Base-by-base conservation (phyloP, 2,329 filamentous ascomycete species). In the Aspergillus nomiae region DNA sequence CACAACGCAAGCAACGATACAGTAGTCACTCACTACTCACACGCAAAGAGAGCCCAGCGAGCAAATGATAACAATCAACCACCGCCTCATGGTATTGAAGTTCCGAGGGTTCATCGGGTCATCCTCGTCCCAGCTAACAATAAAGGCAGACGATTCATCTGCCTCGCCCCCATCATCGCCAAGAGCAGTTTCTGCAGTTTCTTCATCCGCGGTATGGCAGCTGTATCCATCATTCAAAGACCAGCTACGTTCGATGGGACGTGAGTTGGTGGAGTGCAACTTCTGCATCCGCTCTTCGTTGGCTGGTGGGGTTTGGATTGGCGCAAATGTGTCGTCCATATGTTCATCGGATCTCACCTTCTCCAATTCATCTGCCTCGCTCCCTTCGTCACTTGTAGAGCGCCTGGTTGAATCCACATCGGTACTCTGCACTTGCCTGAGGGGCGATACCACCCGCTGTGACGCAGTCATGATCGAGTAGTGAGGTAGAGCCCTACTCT, bases 11-110 rank as follows among this genome's bases (percentile, higher is more conserved):
- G 48, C 32, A 55, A 59, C 21, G 30, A 24, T 30, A 34, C 32
- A 16, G 26, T 48, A 48, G 53, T 28, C 59, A 21, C 11, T 54
- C 30, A 24, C 38, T n/a, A 88, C 91, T 84, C 85, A 94, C 90
- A 97, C 93, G 77, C 92, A 94, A 63, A 95, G 83, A 54, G 91
- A 91, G 9, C 90, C 90, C 60, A 85, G 75, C 11, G 89, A 88
- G n/a, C 93, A 84, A 62, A 97, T 90, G 41, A 88, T 69, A 1
- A 94, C 88, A 65, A 97, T 89, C 34, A 88, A 61, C 94, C 94
- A 97, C 73, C 94, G 94, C 65, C 87, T 85, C n/a, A 78, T 73
- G 21, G 77, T 83, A 19, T 77, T 80, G 81, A 92, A 88, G 74
- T 86, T 92, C 63, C 90, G 87, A 0, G 94, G 94, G 70, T 89